Base-by-base conservation (phyloP, 2,329 filamentous ascomycete genomes). In the Fusarium sp. region DNA sequence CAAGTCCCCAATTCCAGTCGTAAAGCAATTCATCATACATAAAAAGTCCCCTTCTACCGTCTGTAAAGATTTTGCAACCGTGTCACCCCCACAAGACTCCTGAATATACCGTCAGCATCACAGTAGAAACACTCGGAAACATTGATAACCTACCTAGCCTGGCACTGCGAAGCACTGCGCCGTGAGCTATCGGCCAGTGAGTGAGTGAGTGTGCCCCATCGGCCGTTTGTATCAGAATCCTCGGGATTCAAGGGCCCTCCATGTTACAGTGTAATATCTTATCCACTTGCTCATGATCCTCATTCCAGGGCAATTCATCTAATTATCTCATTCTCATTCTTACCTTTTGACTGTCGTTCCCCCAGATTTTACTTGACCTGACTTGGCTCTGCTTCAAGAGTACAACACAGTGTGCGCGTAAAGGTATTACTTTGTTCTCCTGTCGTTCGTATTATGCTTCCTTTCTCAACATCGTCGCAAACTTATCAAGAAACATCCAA, bases 401-500 rank as follows among this genome's bases (percentile, higher is more conserved):
- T 54, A 47, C 55, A 30, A 65, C 60, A 68, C 65, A 68, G 65
- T 68, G 65, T 65, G 65, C 53, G 65, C 53, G 55, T 67, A 30
- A 30, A 30, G 27, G 11, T 30, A 40, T 52, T 49, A 58, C 43
- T 55, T 62, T 25, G 19, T 15, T 39, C 43, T 35, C 20, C 33
- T 33, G 32, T 45, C 41, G 40, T 44, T 62, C 39, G 50, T 19
- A 35, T 53, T 35, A 44, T 56, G 55, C 44, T 65, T 62, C 65
- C 37, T 41, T 40, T 51, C 59, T 56, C 55, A 82, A 62, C 82
- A 85, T 69, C 87, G 88, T 79, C 86, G 87, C 79, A 83, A 81
- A 76, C 85, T 90, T 70, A 85, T 86, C 75, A 90, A 90, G 82
- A 88, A 87, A 77, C 86, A 86, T 58, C 85, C 85, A 49, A 80